These are phyloP conservation scores for Postia placenta DNA, from an alignment of 768 basidiomycete species.

Conservation along the genomic window DNA sequence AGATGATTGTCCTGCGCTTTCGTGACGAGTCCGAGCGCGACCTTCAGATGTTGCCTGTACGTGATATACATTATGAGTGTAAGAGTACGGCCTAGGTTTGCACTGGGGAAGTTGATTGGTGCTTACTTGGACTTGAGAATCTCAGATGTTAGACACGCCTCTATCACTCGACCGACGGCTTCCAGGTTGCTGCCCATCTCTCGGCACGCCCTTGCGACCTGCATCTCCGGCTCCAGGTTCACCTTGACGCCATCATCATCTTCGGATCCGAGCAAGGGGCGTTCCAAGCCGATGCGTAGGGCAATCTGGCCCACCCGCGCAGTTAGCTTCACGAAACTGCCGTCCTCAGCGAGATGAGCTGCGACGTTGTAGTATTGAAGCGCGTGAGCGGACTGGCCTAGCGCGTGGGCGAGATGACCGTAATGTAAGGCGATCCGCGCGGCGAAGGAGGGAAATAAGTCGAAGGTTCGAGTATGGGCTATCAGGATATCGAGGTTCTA, in stretches of 20 bases:
- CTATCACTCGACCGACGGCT: constrained; percentile 49
- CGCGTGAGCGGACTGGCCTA: constrained; percentile 48
- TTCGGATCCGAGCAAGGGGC: constrained; percentile 11
- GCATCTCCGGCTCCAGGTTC: constrained; percentile 22
- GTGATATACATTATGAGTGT: constrained; percentile 13
- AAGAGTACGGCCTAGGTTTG: no score
- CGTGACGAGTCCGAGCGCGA: constrained; percentile 52
- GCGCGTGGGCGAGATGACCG: constrained; percentile 69
- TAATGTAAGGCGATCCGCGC: constrained; percentile 62
- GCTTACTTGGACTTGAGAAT: constrained; percentile 58
- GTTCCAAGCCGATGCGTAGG: constrained; percentile 40
- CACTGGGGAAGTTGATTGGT: not conserved
- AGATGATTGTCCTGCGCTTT: constrained; percentile 64
- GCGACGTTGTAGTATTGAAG: constrained; percentile 59
- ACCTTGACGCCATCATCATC: constrained; percentile 18
- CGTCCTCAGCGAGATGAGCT: constrained; percentile 36
- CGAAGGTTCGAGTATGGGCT: constrained; percentile 53
- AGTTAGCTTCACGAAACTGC: constrained; percentile 38
- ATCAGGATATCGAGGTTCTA: constrained; percentile 44
- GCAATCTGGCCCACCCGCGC: constrained; percentile 49
- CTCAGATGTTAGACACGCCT: constrained; percentile 44
- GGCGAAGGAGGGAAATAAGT: constrained; percentile 50
- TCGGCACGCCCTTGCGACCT: constrained; percentile 37
- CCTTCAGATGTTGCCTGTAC: constrained; percentile 54
- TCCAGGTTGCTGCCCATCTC: constrained; percentile 48